Evolutionary conservation across 2,329 filamentous ascomycete genomes (phyloP).

Genomic region (Immersiporthe knoxdaviesiana): DNA sequence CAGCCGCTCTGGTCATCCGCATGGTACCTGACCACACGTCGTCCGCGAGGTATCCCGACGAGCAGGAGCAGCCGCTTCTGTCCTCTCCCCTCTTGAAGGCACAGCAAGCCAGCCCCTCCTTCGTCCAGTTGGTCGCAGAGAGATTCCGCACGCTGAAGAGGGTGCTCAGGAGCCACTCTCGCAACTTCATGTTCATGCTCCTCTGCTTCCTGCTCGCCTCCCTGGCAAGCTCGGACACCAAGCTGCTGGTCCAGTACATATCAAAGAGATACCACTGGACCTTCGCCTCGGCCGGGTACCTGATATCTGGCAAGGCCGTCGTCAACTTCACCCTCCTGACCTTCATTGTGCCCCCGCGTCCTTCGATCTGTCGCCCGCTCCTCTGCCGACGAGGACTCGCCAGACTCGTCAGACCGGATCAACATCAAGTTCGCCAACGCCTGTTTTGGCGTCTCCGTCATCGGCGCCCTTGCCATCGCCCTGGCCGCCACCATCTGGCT

Average conservation of each 20-base stretch:
- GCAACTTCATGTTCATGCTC: constrained; percentile 48
- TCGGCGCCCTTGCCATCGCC: constrained; percentile 49
- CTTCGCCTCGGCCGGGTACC: constrained; percentile 51
- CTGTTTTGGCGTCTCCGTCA: constrained; percentile 43
- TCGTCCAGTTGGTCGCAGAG: constrained; percentile 33
- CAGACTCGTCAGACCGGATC: constrained; percentile 33
- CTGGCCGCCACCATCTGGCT: constrained; percentile 44
- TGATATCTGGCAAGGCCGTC: constrained; percentile 52
- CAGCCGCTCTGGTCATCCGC: constrained; percentile 40
- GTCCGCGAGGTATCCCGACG: constrained; percentile 35
- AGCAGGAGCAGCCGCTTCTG: constrained; percentile 43
- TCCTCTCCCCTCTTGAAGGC: constrained; percentile 46
- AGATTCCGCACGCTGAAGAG: constrained; percentile 38
- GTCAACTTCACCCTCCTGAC: constrained; percentile 52
- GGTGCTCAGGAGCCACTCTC: constrained; percentile 43
- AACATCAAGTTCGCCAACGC: constrained; percentile 42
- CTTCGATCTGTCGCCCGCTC: constrained; percentile 34
- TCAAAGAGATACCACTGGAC: constrained; percentile 52
- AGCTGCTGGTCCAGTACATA: constrained; percentile 54
- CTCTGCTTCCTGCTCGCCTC: constrained; percentile 51
- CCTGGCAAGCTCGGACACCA: constrained; percentile 55
- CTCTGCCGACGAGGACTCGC: constrained; percentile 31
- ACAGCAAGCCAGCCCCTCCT: constrained; percentile 34
- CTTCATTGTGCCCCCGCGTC: constrained; percentile 45
- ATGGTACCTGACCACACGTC: constrained; percentile 34